These are phyloP conservation scores for Gnetum montanum DNA, from an alignment of 75 land plant species.

Conservation along the genomic window DNA sequence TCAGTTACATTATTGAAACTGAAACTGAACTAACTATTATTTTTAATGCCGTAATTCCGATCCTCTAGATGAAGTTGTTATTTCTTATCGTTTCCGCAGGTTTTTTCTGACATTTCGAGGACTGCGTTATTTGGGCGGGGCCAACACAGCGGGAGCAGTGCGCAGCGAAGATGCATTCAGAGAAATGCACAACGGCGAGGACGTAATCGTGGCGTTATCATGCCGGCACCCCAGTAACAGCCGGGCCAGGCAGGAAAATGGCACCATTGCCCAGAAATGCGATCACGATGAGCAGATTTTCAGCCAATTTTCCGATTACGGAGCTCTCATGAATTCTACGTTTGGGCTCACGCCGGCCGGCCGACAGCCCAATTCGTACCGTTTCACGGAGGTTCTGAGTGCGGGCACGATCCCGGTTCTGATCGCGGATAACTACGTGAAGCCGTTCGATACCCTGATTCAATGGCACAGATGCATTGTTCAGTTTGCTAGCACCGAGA, in stretches of 20 bases:
- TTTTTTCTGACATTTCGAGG: slow-evolving; percentile 24
- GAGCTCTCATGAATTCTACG: slow-evolving; percentile 23
- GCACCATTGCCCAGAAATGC: too few relatives aligned
- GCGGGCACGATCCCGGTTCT: slow-evolving; percentile 33
- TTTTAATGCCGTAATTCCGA: neutral
- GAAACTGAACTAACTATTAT: too few relatives aligned
- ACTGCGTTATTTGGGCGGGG: slow-evolving; percentile 27
- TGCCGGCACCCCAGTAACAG: slow-evolving; percentile 26
- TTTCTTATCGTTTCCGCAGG: neutral
- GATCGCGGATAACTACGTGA: slow-evolving; percentile 31
- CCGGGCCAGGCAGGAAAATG: neutral
- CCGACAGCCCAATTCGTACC: slow-evolving; percentile 18
- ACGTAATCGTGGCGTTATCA: slow-evolving; percentile 24
- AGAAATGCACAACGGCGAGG: too few relatives aligned
- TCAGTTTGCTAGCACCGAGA: neutral
- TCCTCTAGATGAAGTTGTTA: neutral
- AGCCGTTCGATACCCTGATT: too few relatives aligned
- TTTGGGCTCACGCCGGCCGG: too few relatives aligned
- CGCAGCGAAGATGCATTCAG: slow-evolving; percentile 20
- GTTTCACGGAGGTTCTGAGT: slow-evolving; percentile 22
- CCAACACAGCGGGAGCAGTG: slow-evolving; percentile 10
- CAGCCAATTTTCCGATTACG: too few relatives aligned
- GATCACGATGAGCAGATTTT: too few relatives aligned
- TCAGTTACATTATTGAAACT: too few relatives aligned
- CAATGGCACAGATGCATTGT: too few relatives aligned